Evolutionary conservation across 169 alveolate genomes (phyloP), one percentile per base, ranked within the genome.

Genomic region (Eimeria sp.): DNA sequence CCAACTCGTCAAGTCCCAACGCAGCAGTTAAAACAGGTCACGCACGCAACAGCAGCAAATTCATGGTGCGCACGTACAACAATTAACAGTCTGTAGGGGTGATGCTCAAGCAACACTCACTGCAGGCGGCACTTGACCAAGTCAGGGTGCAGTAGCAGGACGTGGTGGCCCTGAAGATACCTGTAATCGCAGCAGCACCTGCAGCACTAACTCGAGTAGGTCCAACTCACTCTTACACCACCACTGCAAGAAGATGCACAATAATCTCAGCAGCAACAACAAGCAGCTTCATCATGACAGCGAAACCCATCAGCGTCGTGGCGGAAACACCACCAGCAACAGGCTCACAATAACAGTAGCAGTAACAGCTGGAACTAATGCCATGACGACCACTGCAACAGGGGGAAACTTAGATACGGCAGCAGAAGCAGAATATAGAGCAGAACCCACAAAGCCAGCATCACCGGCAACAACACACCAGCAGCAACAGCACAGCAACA

Each of bases 161-260:
- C 95, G 93, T 49, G 98, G 95, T 83, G 96, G 27, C 97, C 97
- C 76, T 54, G 88, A 52, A 80, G 82, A 64, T 94, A 95, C 58
- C 95, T 96, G 90, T 87, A 95, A 83, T 95, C 72, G 88, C 74
- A 56, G 91, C 43, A 96, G 95, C 49, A 93, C 18, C 6, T 30
- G 46, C 49, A 49, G 68, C 68, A 78, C 58, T 16, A 43, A 43
- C 49, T 43, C 49, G 2, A 43, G 49, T 43, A 43, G 49, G 49
- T 43, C 49, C 2, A 43, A 3, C 49, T 43, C 49, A 4, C 49
- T 43, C 9, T 2, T 43, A 43, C 49, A 20, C 82, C 82, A 13
- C 56, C 40, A 4, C 33, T 11, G 82, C 56, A 40, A 40, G 58
- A 4, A 56, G 58, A 72, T 13, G 56, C 82, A 72, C 33, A 20